phyloP scores from a whole-genome alignment of 768 basidiomycete genomes.

The Phallus indusiatus region DNA sequence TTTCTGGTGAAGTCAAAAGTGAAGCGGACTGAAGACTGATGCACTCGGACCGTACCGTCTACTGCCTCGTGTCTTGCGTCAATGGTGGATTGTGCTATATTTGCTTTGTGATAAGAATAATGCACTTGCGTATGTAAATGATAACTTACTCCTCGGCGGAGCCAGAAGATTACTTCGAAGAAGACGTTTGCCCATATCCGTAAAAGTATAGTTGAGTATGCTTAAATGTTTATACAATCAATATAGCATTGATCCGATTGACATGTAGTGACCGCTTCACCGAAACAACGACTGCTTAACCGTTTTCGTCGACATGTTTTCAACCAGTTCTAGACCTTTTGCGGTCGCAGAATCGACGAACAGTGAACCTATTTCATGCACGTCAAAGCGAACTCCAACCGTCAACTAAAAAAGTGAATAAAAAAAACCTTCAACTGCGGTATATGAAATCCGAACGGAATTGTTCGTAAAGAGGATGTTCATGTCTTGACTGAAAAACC shows the following conservation, averaged over 20 bases:
- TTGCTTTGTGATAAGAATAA: background rate
- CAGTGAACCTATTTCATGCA: slow-evolving; percentile 56
- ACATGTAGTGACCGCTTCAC: slow-evolving; percentile 30
- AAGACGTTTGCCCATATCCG: slow-evolving; percentile 82
- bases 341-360: slow-evolving; percentile 88
- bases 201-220: slow-evolving; percentile 71
- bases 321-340: slow-evolving; percentile 81
- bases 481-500: slow-evolving; percentile 61
- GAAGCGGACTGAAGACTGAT: background rate
- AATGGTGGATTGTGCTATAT: slow-evolving; percentile 48
- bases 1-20: slow-evolving; percentile 34
- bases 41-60: slow-evolving; percentile 55
- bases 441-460: slow-evolving; percentile 67
- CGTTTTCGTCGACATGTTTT: slow-evolving; percentile 49
- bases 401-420: background rate
- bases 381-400: background rate
- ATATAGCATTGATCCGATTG: background rate
- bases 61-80: slow-evolving; percentile 82
- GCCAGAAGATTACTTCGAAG: slow-evolving; percentile 74
- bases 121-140: background rate
- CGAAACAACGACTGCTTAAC: slow-evolving; percentile 64
- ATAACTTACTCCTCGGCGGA: slow-evolving; percentile 55
- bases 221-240: slow-evolving; percentile 25
- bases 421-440: slow-evolving; percentile 51
- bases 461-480: slow-evolving; percentile 60